These are phyloP conservation scores for Monosporascus sp. DNA, from an alignment of 2,329 filamentous ascomycete genomes.

Conservation along the genomic window DNA sequence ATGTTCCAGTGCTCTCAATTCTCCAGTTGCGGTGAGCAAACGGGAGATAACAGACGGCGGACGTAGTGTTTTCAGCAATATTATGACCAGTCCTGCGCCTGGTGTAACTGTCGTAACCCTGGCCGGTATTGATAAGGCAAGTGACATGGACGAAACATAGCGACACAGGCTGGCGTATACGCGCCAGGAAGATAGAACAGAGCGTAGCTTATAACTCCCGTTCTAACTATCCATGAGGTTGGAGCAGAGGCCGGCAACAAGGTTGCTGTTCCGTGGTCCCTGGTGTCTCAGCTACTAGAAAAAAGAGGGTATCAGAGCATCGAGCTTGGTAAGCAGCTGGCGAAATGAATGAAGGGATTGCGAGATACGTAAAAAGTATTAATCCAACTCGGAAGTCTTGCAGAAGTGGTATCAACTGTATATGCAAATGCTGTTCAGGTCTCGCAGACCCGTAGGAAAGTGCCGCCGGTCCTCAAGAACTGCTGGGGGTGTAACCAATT, in stretches of 20 bases:
- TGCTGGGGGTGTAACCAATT: slow-evolving; percentile 5
- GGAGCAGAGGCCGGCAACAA: background rate
- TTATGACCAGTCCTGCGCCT: background rate
- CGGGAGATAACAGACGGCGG: slow-evolving; percentile 1
- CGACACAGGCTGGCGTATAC: too few species aligned
- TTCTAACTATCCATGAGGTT: background rate
- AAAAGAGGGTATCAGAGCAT: background rate
- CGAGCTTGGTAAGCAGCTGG: background rate
- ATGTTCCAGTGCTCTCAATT: too few species aligned
- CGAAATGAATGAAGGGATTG: slow-evolving; percentile 7
- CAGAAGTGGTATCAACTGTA: slow-evolving; percentile 16
- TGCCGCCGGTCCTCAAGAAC: background rate
- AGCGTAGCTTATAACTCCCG: background rate
- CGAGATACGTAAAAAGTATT: slow-evolving; percentile 3
- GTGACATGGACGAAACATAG: background rate
- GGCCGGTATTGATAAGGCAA: background rate
- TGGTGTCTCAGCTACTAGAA: background rate
- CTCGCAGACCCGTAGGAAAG: slow-evolving; percentile 7
- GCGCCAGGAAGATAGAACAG: too few species aligned
- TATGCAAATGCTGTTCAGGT: slow-evolving; percentile 16
- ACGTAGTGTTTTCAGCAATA: background rate
- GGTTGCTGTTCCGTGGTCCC: background rate
- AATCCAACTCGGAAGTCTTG: slow-evolving; percentile 7
- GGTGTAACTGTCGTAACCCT: background rate
- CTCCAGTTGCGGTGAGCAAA: too few species aligned